A percentile compares a stretch with the other conserved stretches of the same genome.
Conservation (phyloP, 805 yeast genomes). For the Kuraishia ogatae region DNA sequence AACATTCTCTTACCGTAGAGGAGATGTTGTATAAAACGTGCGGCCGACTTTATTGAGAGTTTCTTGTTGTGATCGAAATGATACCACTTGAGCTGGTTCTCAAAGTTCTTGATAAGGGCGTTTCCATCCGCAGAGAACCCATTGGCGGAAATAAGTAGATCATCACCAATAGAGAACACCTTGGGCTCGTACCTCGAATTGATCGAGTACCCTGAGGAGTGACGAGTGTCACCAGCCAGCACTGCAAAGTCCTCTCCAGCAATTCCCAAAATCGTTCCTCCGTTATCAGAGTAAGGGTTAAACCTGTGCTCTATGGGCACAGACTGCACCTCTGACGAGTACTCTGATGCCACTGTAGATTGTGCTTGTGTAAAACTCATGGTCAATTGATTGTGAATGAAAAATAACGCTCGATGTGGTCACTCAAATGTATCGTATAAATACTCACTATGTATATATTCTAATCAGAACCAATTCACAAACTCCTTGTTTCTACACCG, state of each 20-base stretch:
- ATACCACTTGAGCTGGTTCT: slow-evolving; percentile 76
- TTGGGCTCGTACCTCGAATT: slow-evolving; percentile 90
- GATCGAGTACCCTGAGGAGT: slow-evolving; percentile 86
- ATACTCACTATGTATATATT: no score
- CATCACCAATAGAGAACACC: slow-evolving; percentile 82
- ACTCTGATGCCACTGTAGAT: slow-evolving; percentile 56
- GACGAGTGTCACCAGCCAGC: slow-evolving; percentile 97
- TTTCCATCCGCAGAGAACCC: slow-evolving; percentile 96
- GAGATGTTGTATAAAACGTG: slow-evolving; percentile 83
- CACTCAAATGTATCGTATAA: no score
- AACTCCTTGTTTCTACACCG: no score
- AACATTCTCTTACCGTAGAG: slow-evolving; percentile 90
- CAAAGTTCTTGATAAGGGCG: slow-evolving; percentile 71
- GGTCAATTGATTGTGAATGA: no score
- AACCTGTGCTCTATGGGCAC: slow-evolving; percentile 85
- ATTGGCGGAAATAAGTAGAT: slow-evolving; percentile 81
- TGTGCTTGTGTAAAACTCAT: slow-evolving; percentile 1
- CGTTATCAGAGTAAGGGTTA: slow-evolving; percentile 91
- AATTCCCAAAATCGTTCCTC: slow-evolving; percentile 95
- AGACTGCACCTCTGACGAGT: slow-evolving; percentile 41
- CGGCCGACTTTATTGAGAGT: slow-evolving; percentile 64
- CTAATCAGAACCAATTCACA: no score
- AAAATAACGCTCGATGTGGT: no score
- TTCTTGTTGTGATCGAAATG: slow-evolving; percentile 80
- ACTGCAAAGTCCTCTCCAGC: slow-evolving; percentile 98